Evolutionary conservation across 345 rosid genomes (phyloP).

Genomic region (Boechera divaricarpa): DNA sequence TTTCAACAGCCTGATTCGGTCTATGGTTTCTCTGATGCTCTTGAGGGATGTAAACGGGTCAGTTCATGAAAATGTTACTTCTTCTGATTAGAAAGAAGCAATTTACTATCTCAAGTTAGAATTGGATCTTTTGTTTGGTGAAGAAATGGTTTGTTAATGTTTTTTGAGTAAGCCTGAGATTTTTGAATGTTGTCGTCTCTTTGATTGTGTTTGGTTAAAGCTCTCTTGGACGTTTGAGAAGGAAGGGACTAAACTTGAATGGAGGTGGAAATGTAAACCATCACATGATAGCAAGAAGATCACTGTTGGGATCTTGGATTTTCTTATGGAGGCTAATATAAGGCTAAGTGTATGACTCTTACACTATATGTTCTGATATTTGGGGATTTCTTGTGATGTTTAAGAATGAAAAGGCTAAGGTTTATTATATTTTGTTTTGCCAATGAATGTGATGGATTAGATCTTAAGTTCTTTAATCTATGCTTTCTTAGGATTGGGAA

Average conservation of each 20-base stretch:
- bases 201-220: constrained; percentile 48
- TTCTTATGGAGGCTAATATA: constrained; percentile 83
- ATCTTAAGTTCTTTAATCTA: background rate
- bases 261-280: constrained; percentile 88
- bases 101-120: background rate
- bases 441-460: background rate
- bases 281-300: constrained; percentile 57
- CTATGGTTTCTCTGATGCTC: constrained; percentile 79
- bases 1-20: constrained; percentile 75
- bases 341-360: constrained; percentile 69
- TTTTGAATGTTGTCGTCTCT: background rate
- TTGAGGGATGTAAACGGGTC: constrained; percentile 73
- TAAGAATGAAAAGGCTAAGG: background rate
- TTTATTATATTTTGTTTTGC: background rate
- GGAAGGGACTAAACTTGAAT: constrained; percentile 85
- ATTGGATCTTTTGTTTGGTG: background rate
- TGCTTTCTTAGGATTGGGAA: background rate
- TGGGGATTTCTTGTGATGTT: background rate
- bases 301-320: constrained; percentile 70
- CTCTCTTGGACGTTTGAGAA: constrained; percentile 92
- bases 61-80: constrained; percentile 10
- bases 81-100: background rate
- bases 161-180: background rate
- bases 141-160: background rate
- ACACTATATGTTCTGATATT: background rate